Base-by-base conservation (phyloP, 495 filamentous ascomycete genomes). In the Aspergillus indologenus region DNA sequence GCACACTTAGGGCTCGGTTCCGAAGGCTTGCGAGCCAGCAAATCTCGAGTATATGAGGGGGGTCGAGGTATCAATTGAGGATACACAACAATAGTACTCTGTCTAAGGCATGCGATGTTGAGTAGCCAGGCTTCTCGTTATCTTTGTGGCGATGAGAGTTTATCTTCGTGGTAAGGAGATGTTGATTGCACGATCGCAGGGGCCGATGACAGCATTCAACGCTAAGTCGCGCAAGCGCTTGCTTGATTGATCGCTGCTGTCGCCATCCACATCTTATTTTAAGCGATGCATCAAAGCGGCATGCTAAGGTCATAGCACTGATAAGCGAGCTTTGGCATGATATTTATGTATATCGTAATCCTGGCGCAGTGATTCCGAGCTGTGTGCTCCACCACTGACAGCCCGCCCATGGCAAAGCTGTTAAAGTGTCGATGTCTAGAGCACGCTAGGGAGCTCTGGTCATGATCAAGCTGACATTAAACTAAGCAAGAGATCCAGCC, bases 121-220 rank as follows among this genome's bases (percentile, higher is more conserved):
- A 14, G 7, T 2, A 40, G 6, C 12, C 34, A 40, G 34, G 12
- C 2, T 40, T 11, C 12, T 15, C 12, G 5, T 14, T 40, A 8
- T 40, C 5, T 40, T 4, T 14, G 34, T 40, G 12, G 34, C 12
- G 6, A 40, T 11, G 2, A 14, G 5, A 4, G 12, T 40, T 29
- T 19, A 4, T 18, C 24, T 23, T n/a, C 12, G 5, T 14, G 21
- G 8, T 22, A 17, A 15, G 47, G 47, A 24, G 47, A 50, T 7
- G 17, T 12, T 24, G 48, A 51, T 51, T 29, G 24, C 48, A 51
- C 48, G 48, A 51, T 51, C 15, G 48, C 23, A 26, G 48, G 48
- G 48, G 23, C 2, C 15, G 48, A 51, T 51, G 48, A 26, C 48
- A 51, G 48, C 23, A 51, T 51, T 22, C 15, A 29, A 15, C 47